phyloP scores from a whole-genome alignment of 345 rosid species.

The Euphorbia pulcherrima region DNA sequence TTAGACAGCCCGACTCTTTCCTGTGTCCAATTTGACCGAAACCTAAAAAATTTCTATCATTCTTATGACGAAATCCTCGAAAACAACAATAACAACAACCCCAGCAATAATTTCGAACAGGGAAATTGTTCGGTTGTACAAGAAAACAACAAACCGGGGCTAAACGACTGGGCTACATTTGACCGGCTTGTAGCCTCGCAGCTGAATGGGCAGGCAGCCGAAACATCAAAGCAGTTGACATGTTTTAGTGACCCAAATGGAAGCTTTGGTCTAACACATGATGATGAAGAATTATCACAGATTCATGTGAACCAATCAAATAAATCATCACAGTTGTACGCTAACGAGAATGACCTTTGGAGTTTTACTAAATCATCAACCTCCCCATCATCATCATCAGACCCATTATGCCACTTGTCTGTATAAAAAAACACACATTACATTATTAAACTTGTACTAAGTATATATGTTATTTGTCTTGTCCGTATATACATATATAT shows the following conservation, averaged over 20 bases:
- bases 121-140: slow-evolving; percentile 6
- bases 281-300: slow-evolving; percentile 40
- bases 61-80: slow-evolving; percentile 24
- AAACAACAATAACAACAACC: slow-evolving; percentile 19
- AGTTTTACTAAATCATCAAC: slow-evolving; percentile 55
- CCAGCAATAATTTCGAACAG: neutral
- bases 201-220: slow-evolving; percentile 55
- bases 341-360: slow-evolving; percentile 68
- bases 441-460: neutral
- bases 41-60: no score
- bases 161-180: slow-evolving; percentile 69
- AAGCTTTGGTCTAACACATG: slow-evolving; percentile 36
- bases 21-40: slow-evolving; percentile 22
- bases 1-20: slow-evolving; percentile 56
- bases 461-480: neutral
- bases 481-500: neutral
- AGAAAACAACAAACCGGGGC: slow-evolving; percentile 19
- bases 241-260: slow-evolving; percentile 42
- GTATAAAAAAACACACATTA: slow-evolving; percentile 35
- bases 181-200: slow-evolving; percentile 93
- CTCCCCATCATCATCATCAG: slow-evolving; percentile 44
- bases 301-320: slow-evolving; percentile 24
- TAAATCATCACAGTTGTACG: neutral
- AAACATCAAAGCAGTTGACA: slow-evolving; percentile 39
- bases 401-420: slow-evolving; percentile 55